Evolutionary conservation across 305 asterid genomes (phyloP).

Genomic region (Solanum hybrid): DNA sequence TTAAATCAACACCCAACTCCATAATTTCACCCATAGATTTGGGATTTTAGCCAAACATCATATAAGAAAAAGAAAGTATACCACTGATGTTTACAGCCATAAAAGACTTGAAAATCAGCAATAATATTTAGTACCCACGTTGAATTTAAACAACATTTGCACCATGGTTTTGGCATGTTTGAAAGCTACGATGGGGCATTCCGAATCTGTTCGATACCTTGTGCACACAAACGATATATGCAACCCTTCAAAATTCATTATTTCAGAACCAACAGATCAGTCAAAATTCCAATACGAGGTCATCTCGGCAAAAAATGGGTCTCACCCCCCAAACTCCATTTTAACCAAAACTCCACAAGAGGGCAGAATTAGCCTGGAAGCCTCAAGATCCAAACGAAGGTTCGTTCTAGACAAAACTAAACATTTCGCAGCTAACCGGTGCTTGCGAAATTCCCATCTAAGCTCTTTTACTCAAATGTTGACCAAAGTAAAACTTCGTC

Average conservation of each 20-base stretch:
- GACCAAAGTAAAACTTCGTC: background rate
- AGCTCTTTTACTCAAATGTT: background rate
- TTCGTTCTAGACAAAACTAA: background rate
- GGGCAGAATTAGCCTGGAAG: background rate
- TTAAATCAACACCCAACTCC: too few species aligned
- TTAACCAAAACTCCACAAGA: background rate
- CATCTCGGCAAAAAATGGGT: background rate
- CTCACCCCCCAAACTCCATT: background rate
- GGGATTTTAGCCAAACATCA: too few species aligned
- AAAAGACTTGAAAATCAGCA: background rate
- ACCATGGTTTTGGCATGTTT: background rate
- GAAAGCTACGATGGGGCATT: background rate
- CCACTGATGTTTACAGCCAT: too few species aligned
- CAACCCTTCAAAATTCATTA: background rate
- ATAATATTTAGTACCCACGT: background rate
- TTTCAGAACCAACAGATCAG: background rate
- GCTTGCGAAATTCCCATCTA: background rate
- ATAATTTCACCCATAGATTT: too few species aligned
- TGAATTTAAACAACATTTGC: background rate
- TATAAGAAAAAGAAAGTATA: too few species aligned
- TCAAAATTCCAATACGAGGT: too few species aligned
- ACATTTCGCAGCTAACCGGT: background rate
- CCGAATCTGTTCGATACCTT: background rate
- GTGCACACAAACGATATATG: background rate
- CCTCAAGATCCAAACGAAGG: background rate